Evolutionary conservation across 768 basidiomycete species (phyloP).

Genomic region (Russula vinacea): DNA sequence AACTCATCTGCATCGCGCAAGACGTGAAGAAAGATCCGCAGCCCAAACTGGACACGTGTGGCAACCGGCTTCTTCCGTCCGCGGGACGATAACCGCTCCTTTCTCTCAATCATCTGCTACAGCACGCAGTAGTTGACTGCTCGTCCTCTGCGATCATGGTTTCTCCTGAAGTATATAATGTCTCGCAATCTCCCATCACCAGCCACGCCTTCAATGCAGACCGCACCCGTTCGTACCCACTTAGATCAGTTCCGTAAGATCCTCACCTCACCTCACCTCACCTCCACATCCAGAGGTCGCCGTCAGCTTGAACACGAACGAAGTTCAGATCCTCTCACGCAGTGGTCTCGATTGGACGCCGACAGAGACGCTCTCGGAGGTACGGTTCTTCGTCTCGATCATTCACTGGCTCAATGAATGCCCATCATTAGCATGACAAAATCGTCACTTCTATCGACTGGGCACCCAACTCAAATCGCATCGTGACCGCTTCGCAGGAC

Average conservation of each 20-base stretch:
- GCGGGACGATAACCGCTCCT: background rate
- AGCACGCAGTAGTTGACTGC: constrained; percentile 74
- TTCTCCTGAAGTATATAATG: constrained; percentile 69
- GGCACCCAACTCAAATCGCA: constrained; percentile 94
- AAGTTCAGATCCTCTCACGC: constrained; percentile 74
- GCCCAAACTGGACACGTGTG: background rate
- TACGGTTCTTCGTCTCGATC: constrained; percentile 36
- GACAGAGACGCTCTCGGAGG: constrained; percentile 83
- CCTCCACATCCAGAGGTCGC: constrained; percentile 65
- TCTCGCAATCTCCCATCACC: constrained; percentile 83
- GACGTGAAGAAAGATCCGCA: no score
- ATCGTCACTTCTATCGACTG: constrained; percentile 97
- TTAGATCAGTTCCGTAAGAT: constrained; percentile 20
- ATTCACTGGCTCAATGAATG: background rate
- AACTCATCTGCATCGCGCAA: constrained; percentile 9
- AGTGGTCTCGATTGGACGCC: constrained; percentile 65
- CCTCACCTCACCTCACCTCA: constrained; percentile 3
- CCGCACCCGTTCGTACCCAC: constrained; percentile 65
- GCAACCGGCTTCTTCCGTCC: background rate
- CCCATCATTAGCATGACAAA: constrained; percentile 80
- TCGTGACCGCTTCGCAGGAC: constrained; percentile 99
- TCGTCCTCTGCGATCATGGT: constrained; percentile 74
- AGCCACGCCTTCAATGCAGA: constrained; percentile 90
- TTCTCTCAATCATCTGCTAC: background rate
- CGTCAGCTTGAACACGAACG: constrained; percentile 85